A percentile compares a stretch with the other conserved stretches of the same genome.
phyloP scores from a whole-genome alignment of 129 eudicot species.

The Helichrysum umbraculigerum region DNA sequence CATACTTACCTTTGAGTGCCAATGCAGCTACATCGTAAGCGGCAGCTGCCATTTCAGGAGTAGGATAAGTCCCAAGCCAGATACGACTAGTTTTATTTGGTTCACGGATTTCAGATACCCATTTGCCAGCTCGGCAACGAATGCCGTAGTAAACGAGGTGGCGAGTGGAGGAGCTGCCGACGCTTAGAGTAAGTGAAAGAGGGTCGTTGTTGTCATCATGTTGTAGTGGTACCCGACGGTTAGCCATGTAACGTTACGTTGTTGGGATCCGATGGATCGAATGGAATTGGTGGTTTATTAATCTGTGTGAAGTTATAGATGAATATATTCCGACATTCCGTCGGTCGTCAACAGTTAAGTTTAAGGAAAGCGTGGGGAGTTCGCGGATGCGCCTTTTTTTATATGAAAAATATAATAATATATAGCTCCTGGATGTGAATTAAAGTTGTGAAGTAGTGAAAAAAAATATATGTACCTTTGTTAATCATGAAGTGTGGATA shows the following conservation, averaged over 20 bases:
- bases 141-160: slow-evolving; percentile 48
- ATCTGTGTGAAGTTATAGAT: background rate
- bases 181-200: background rate
- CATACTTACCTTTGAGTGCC: slow-evolving; percentile 59
- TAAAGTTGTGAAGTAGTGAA: too few species aligned
- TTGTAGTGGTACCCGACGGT: background rate
- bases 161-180: slow-evolving; percentile 21
- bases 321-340: background rate
- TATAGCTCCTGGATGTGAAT: too few species aligned
- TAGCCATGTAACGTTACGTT: background rate
- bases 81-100: slow-evolving; percentile 58
- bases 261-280: too few species aligned
- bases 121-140: slow-evolving; percentile 59
- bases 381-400: background rate
- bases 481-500: too few species aligned
- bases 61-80: slow-evolving; percentile 73
- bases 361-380: background rate
- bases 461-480: too few species aligned
- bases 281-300: too few species aligned
- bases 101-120: slow-evolving; percentile 80
- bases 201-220: background rate
- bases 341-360: background rate
- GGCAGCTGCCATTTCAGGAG: slow-evolving; percentile 74
- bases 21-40: slow-evolving; percentile 77
- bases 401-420: background rate